Conservation (phyloP, 768 basidiomycete species). For the Serendipita sp. region DNA sequence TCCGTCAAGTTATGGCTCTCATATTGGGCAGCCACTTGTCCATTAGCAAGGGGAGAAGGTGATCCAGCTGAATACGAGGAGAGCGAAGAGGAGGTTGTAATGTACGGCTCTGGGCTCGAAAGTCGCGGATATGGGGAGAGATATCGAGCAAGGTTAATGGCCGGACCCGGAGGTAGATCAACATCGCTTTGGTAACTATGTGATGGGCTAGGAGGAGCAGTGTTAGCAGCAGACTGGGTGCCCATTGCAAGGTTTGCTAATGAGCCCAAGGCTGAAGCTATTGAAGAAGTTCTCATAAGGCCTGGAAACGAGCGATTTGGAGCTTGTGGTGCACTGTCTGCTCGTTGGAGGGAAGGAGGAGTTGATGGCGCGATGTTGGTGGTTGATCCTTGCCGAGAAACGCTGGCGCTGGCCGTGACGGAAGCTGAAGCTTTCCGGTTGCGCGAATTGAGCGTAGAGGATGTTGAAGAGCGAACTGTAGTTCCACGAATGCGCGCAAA, state of each 20-base stretch:
- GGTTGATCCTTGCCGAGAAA: background rate
- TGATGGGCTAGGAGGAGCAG: constrained; percentile 22
- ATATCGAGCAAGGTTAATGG: constrained; percentile 61
- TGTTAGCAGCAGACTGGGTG: background rate
- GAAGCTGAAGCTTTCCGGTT: background rate
- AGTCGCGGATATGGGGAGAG: constrained; percentile 46
- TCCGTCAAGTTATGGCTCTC: constrained; percentile 16
- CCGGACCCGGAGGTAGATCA: constrained; percentile 56
- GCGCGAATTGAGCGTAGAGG: constrained; percentile 17
- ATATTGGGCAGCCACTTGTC: constrained; percentile 8
- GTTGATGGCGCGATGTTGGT: background rate
- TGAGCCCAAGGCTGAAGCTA: background rate
- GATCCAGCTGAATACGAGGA: background rate
- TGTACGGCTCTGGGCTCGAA: constrained; percentile 19
- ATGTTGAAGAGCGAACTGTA: constrained; percentile 36
- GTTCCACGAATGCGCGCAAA: constrained; percentile 60
- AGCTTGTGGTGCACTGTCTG: background rate
- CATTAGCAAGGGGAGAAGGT: background rate
- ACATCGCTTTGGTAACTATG: constrained; percentile 15
- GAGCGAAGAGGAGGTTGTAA: background rate
- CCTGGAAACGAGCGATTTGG: background rate
- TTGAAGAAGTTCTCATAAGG: background rate
- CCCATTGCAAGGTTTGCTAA: background rate
- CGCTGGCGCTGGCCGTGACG: background rate
- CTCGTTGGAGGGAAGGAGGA: background rate